Evolutionary conservation across 2,329 filamentous ascomycete species (phyloP).

Genomic region (Hymenoscyphus occultus): DNA sequence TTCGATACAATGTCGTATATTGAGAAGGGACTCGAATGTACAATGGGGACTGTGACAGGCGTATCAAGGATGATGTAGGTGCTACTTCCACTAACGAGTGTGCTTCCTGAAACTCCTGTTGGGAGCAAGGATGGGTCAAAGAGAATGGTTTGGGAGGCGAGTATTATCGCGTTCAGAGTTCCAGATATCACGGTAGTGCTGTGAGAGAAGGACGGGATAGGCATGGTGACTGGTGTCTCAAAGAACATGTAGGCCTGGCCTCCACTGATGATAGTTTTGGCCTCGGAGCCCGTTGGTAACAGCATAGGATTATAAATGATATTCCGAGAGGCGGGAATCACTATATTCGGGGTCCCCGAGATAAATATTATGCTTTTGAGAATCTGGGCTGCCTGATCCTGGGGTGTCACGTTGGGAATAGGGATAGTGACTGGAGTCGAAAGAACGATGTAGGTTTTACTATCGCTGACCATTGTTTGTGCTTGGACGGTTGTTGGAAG

Average conservation of each 20-base stretch:
- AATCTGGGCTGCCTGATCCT: not conserved
- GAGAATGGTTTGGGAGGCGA: not conserved
- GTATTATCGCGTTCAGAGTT: not conserved
- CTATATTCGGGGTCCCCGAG: not conserved
- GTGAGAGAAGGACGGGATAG: not conserved
- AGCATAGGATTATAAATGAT: not conserved
- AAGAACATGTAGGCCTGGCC: not conserved
- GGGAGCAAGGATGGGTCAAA: not conserved
- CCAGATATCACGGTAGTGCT: not conserved
- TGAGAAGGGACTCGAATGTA: not conserved
- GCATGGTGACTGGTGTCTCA: not conserved
- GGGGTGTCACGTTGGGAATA: not conserved
- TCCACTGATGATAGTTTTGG: not conserved
- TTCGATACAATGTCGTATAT: not conserved
- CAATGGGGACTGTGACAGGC: not conserved
- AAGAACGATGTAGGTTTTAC: not conserved
- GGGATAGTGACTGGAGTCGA: not conserved
- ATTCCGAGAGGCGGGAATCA: not conserved
- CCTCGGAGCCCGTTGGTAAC: not conserved
- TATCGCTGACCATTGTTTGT: not conserved
- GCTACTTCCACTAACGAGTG: not conserved
- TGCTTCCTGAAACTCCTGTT: slow-evolving; percentile 1
- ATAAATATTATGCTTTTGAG: not conserved
- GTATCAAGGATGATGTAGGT: not conserved
- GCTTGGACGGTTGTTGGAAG: not conserved